A percentile compares a stretch with the other conserved stretches of the same genome.
Conservation (phyloP, 208 protist species). For the Leishmania turanica region DNA sequence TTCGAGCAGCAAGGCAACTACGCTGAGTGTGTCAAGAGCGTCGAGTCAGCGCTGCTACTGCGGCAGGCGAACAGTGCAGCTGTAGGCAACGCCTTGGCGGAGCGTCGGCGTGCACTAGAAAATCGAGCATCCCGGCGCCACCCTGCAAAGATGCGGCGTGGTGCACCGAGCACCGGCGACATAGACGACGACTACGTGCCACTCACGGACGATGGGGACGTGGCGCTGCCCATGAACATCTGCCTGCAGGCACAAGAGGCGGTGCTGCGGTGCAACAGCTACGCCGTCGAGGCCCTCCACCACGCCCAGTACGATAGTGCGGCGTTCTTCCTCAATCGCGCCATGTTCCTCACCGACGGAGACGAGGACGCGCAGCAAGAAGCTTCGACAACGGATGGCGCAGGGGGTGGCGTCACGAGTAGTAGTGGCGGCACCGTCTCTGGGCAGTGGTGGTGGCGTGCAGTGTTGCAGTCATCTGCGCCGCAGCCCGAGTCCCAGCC, state of each 20-base stretch:
- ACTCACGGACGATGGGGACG: slow-evolving; percentile 25
- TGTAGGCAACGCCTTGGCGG: slow-evolving; percentile 26
- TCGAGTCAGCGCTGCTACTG: slow-evolving; percentile 74
- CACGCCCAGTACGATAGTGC: slow-evolving; percentile 55
- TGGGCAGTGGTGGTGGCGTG: slow-evolving; percentile 31
- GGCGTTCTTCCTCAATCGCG: slow-evolving; percentile 72
- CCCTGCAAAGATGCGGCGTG: background rate
- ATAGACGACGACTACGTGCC: slow-evolving; percentile 11
- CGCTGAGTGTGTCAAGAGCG: slow-evolving; percentile 73
- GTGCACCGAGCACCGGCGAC: background rate
- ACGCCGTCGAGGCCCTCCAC: slow-evolving; percentile 77
- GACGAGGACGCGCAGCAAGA: slow-evolving; percentile 17
- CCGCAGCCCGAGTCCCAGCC: background rate
- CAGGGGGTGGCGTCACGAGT: slow-evolving; percentile 1
- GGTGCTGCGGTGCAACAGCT: slow-evolving; percentile 79
- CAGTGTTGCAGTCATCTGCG: slow-evolving; percentile 8
- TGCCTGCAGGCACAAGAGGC: slow-evolving; percentile 57
- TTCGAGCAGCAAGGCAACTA: slow-evolving; percentile 78
- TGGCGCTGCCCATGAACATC: slow-evolving; percentile 32
- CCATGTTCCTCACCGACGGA: slow-evolving; percentile 83
- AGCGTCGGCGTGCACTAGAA: background rate
- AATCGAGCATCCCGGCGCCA: too few species aligned
- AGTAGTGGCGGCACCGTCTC: background rate
- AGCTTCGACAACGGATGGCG: background rate
- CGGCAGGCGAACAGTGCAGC: slow-evolving; percentile 38